Base-by-base conservation (phyloP, 345 rosid genomes). In the Pseudoturritis turrita region DNA sequence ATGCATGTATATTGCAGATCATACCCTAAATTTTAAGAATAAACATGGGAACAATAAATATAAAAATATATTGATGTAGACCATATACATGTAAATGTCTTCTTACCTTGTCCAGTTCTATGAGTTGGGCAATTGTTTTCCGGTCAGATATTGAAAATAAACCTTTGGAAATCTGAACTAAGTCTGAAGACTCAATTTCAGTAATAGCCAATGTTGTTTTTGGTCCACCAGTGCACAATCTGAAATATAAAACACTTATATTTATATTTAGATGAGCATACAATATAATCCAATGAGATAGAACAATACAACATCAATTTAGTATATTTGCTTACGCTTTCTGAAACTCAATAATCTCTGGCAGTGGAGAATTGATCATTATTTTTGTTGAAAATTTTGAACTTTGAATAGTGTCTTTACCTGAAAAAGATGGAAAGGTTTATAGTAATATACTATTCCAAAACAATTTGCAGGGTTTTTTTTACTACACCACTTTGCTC, bases 231-330 rank as follows among this genome's bases (percentile, higher is more conserved):
- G 17, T 31, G 22, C 41, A n/a, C 13, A 55, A 55, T 15, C 23
- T 56, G 1, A 14, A 19, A 54, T 12, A n/a, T 12, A 54, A 29
- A 54, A 3, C 0, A 19, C 0, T 46, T 8, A 8, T 21, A 3
- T 47, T n/a, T n/a, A n/a, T n/a, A n/a, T n/a, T n/a, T 47, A 41
- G 9, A 41, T 17, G 21, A 17, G 6, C 3, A 2, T 6, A 45
- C 1, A 0, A 17, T 6, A 2, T 2, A 45, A 44, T n/a, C n/a
- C n/a, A n/a, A 0, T 0, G 6, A 47, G 0, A 0, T 10, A 7
- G 10, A 33, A 33, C 3, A 4, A 9, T 10, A 3, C 7, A 18
- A 9, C 13, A 47, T 46, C 1, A 18, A 7, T 18, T 46, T 4
- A 11, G 56, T 11, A 23, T 53, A 53, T 54, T 18, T 57, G 2